Evolutionary conservation across 345 rosid genomes (phyloP), one percentile per base, ranked within the genome.

Genomic region (Barbarea vulgaris): DNA sequence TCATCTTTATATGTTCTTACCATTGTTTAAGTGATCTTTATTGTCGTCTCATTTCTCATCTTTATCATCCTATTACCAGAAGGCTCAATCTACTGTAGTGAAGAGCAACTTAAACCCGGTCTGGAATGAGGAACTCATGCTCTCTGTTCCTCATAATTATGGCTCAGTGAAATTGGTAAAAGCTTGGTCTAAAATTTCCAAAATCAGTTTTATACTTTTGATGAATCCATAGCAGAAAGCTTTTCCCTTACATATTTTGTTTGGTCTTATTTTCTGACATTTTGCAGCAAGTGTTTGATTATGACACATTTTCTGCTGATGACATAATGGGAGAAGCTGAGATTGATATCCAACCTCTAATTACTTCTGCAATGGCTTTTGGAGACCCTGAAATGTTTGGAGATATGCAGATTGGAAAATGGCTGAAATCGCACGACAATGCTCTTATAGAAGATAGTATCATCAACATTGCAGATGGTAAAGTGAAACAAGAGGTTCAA

Each of bases 321-420:
- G 99, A 96, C 84, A 88, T 96, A 85, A 96, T 96, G 99, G 98
- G 99, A 67, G 98, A 91, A 80, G 99, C 98, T 12, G 91, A 84
- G 82, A 75, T 96, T 0, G 99, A 93, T 84, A 81, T 96, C 79
- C 99, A 91, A 70, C 97, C 98, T 4, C 62, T 96, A 83, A 83
- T 91, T 73, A 87, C 91, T 67, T 87, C 99, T 6, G 98, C 99
- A n/a, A 86, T 91, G 98, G 94, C 96, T 11, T 92, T 73, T 42
- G 97, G 99, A 17, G 88, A 93, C 69, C 93, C 98, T 0, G 91
- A 84, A 72, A 89, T 89, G 96, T 93, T 88, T 65, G 94, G 89
- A 61, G 74, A 93, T 57, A 93, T 96, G 97, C 98, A 96, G 82
- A 95, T 95, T 2, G 98, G 98, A 6, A 96, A 96, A 76, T 96